A percentile compares a stretch with the other conserved stretches of the same genome.
phyloP scores from a whole-genome alignment of 2,329 filamentous ascomycete genomes.

The Aureobasidium zeae region DNA sequence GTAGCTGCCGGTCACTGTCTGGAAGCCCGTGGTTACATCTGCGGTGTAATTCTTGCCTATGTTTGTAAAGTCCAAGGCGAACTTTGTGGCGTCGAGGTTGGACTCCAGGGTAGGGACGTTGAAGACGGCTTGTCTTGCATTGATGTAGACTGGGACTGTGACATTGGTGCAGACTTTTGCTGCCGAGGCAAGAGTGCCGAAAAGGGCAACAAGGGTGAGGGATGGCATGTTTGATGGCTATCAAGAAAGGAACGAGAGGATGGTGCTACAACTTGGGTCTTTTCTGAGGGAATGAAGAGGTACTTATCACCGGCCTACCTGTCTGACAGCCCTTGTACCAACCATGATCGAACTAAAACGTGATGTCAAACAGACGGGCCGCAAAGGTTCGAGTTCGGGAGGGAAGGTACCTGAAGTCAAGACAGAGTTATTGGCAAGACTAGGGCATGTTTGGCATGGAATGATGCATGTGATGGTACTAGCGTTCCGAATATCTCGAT shows the following conservation, averaged over 20 bases:
- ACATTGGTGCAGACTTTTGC: constrained; percentile 40
- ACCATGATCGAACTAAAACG: not conserved
- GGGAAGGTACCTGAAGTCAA: too few species aligned
- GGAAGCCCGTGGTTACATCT: constrained; percentile 23
- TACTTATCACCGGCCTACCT: too few species aligned
- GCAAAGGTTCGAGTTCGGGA: constrained; percentile 10
- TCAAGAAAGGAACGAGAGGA: not conserved
- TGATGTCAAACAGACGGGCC: constrained; percentile 7
- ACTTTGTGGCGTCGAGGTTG: constrained; percentile 51
- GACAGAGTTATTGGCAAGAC: too few species aligned
- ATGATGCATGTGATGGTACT: too few species aligned
- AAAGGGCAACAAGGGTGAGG: constrained; percentile 9
- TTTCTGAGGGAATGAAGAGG: not conserved
- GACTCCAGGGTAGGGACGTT: constrained; percentile 38
- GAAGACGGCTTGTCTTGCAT: constrained; percentile 47
- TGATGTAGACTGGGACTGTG: constrained; percentile 48
- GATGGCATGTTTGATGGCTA: constrained; percentile 3
- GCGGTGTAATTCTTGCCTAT: constrained; percentile 44
- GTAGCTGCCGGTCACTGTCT: constrained; percentile 18
- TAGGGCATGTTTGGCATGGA: too few species aligned
- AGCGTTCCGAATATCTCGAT: too few species aligned
- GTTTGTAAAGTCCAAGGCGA: constrained; percentile 42
- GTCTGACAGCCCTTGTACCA: too few species aligned
- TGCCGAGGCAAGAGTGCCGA: constrained; percentile 20
- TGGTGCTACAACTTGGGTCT: not conserved